Evolutionary conservation across 106 monocot genomes (phyloP).

Genomic region (Gastrodia elata): DNA sequence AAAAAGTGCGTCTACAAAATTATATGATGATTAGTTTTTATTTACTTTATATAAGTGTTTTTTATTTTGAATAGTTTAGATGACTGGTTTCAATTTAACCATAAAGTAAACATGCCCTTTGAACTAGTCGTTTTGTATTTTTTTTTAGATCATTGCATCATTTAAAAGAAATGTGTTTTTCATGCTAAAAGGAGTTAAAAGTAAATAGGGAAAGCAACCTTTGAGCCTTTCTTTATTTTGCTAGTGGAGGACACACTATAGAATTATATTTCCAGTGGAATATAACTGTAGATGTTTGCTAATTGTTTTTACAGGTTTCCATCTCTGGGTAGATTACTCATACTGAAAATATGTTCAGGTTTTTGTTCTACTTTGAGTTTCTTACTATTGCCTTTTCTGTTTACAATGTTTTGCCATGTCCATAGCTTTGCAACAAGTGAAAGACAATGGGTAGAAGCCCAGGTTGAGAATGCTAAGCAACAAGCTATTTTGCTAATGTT

Average conservation of each 20-base stretch:
- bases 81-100: too few relatives aligned
- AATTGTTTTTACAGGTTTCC: background rate
- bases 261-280: background rate
- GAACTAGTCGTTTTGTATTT: too few relatives aligned
- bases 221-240: too few relatives aligned
- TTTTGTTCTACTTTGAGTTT: background rate
- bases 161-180: too few relatives aligned
- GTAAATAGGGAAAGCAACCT: too few relatives aligned
- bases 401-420: background rate
- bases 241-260: background rate
- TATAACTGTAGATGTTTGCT: constrained; percentile 1
- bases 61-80: too few relatives aligned
- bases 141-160: too few relatives aligned
- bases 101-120: too few relatives aligned
- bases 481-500: constrained; percentile 75
- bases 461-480: constrained; percentile 95
- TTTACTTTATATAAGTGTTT: too few relatives aligned
- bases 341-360: background rate
- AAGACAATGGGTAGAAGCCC: constrained; percentile 97
- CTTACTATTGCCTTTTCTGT: background rate
- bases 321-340: background rate
- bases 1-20: too few relatives aligned
- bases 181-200: too few relatives aligned
- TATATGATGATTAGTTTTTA: too few relatives aligned
- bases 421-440: constrained; percentile 98